These are phyloP conservation scores for Phytophthora pluvialis DNA, from an alignment of 352 stramenopile species.

Conservation along the genomic window DNA sequence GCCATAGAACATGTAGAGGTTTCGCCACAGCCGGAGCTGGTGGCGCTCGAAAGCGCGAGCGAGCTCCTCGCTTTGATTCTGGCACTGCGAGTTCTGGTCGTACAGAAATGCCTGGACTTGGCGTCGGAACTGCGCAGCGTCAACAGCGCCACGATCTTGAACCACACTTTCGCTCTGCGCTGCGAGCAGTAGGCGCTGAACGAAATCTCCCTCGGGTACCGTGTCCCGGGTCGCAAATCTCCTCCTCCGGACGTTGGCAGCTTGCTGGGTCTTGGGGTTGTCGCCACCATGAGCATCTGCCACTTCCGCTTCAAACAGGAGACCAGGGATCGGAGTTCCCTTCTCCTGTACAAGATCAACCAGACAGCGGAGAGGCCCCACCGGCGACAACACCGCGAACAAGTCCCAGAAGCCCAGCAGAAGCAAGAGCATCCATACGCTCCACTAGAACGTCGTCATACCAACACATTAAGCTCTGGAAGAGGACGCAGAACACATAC, in stretches of 20 bases:
- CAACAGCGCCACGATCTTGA: slow-evolving; percentile 4
- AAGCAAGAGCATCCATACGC: slow-evolving; percentile 88
- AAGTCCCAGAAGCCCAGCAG: slow-evolving; percentile 97
- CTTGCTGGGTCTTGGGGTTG: slow-evolving; percentile 6
- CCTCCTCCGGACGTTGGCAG: slow-evolving; percentile 2
- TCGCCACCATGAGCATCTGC: slow-evolving; percentile 43
- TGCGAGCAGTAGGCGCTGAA: slow-evolving; percentile 25
- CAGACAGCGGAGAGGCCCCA: slow-evolving; percentile 94
- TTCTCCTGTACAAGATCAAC: slow-evolving; percentile 93
- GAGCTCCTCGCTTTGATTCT: slow-evolving; percentile 37
- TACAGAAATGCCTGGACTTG: slow-evolving; percentile 54
- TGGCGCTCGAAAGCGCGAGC: slow-evolving; percentile 38
- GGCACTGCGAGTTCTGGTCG: slow-evolving; percentile 46
- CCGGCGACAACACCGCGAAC: slow-evolving; percentile 96
- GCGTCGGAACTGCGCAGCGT: slow-evolving; percentile 30
- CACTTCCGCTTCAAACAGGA: slow-evolving; percentile 95
- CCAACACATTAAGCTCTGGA: not conserved
- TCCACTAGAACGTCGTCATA: slow-evolving; percentile 59
- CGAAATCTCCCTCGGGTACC: slow-evolving; percentile 30
- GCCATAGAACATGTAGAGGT: slow-evolving; percentile 55
- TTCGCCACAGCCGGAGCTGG: slow-evolving; percentile 50
- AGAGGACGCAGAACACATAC: not conserved
- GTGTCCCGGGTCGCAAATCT: slow-evolving; percentile 23
- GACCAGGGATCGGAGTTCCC: slow-evolving; percentile 86
- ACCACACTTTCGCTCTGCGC: not conserved